Conservation (phyloP, 1,284 basidiomycete genomes). For the Moniliophthora roreri region DNA sequence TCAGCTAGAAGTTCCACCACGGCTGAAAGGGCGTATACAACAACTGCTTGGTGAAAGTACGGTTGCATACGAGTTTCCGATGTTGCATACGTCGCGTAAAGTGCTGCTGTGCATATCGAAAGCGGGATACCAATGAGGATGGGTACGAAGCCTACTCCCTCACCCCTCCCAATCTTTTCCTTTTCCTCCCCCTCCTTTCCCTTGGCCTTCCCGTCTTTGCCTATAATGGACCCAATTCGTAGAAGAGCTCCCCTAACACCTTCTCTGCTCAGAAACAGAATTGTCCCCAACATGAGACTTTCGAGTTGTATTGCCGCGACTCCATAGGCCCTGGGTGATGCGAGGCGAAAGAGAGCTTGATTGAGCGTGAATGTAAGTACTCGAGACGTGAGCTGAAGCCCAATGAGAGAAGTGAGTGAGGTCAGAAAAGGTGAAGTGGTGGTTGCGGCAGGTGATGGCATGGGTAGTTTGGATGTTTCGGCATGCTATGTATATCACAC, state of each 20-base stretch:
- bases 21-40: slow-evolving; percentile 73
- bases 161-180: slow-evolving; percentile 21
- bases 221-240: slow-evolving; percentile 26
- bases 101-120: slow-evolving; percentile 41
- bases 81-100: slow-evolving; percentile 53
- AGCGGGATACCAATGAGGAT: slow-evolving; percentile 57
- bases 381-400: slow-evolving; percentile 84
- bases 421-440: slow-evolving; percentile 6
- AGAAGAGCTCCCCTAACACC: slow-evolving; percentile 86
- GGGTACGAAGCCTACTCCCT: slow-evolving; percentile 61
- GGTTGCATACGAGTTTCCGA: slow-evolving; percentile 58
- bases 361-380: slow-evolving; percentile 88
- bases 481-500: too few relatives aligned
- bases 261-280: slow-evolving; percentile 91
- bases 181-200: too few relatives aligned
- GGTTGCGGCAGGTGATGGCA: too few relatives aligned
- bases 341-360: slow-evolving; percentile 82
- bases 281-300: slow-evolving; percentile 75
- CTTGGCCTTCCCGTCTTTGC: too few relatives aligned
- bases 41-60: slow-evolving; percentile 62
- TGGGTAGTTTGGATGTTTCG: too few relatives aligned
- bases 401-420: too few relatives aligned
- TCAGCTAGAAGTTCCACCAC: slow-evolving; percentile 79
- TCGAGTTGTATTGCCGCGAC: slow-evolving; percentile 88
- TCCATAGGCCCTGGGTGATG: slow-evolving; percentile 85